Percentiles rank a stretch among this genome's conserved stretches.
phyloP scores from a whole-genome alignment of 139 green algal species.

The Astrephomene gubernaculifera region DNA sequence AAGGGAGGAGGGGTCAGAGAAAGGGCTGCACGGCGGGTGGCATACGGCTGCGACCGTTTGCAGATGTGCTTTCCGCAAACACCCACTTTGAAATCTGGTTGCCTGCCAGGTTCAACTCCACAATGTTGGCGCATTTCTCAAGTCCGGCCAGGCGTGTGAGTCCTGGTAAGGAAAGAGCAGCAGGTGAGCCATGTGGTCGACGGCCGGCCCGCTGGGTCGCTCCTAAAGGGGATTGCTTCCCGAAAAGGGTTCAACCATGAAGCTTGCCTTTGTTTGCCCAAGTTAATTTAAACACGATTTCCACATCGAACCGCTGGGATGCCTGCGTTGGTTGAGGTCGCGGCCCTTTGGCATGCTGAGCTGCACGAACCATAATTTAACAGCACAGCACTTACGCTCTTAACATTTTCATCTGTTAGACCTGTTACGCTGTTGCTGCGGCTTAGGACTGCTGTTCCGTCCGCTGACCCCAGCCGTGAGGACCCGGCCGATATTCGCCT shows the following conservation, averaged over 20 bases:
- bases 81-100: slow-evolving; percentile 44
- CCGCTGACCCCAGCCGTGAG: slow-evolving; percentile 3
- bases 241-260: neutral
- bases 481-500: neutral
- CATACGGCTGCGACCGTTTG: no score
- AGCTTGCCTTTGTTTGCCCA: neutral
- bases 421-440: slow-evolving; percentile 17
- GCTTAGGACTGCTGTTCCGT: neutral
- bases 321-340: neutral
- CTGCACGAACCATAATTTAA: neutral
- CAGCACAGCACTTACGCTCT: slow-evolving; percentile 9
- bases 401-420: slow-evolving; percentile 35
- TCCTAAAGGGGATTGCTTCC: neutral
- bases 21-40: neutral
- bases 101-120: slow-evolving; percentile 35
- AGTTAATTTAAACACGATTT: slow-evolving; percentile 42
- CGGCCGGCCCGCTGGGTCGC: neutral
- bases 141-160: slow-evolving; percentile 13
- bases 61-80: no score
- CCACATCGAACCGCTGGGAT: slow-evolving; percentile 32
- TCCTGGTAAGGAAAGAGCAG: neutral
- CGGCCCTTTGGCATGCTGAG: neutral
- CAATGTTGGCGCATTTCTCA: slow-evolving; percentile 32
- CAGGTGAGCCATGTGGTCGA: neutral
- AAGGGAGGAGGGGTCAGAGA: neutral